phyloP scores from a whole-genome alignment of 108 stramenopile species.

The Nitzschia inconspicua region DNA sequence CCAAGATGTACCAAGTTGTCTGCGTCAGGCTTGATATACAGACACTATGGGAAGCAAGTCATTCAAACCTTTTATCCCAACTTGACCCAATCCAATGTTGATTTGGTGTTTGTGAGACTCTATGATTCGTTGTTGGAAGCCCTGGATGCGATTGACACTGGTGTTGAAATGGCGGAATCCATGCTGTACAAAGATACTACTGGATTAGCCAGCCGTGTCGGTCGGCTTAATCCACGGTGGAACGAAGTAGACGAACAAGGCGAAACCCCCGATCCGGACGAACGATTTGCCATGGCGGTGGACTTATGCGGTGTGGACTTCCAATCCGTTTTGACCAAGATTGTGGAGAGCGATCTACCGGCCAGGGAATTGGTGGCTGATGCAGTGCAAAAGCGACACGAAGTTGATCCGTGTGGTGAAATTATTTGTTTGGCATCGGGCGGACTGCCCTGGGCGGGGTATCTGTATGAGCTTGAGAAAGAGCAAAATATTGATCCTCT shows the following conservation, averaged over 20 bases:
- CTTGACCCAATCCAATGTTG: conserved; percentile 46
- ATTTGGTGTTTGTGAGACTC: conserved; percentile 66
- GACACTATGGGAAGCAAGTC: conserved; percentile 94
- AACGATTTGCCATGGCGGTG: conserved; percentile 86
- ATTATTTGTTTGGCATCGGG: conserved; percentile 71
- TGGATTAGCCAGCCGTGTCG: conserved; percentile 82
- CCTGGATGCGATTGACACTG: conserved; percentile 99
- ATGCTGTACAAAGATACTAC: conserved; percentile 83
- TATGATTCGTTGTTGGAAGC: conserved; percentile 92
- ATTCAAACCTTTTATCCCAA: conserved; percentile 69
- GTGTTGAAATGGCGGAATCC: conserved; percentile 79
- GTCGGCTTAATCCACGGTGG: conserved; percentile 91
- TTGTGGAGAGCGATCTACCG: conserved; percentile 91
- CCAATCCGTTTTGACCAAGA: conserved; percentile 54
- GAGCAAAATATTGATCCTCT: conserved; percentile 45
- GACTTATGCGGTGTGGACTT: conserved; percentile 88
- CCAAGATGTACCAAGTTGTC: conserved; percentile 80
- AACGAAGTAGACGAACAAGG: conserved; percentile 72
- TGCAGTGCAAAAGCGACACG: conserved; percentile 61
- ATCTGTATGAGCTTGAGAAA: conserved; percentile 92
- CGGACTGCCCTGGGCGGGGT: conserved; percentile 92
- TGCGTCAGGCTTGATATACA: conserved; percentile 95
- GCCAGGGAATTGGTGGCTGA: conserved; percentile 82
- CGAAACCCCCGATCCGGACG: conserved; percentile 63
- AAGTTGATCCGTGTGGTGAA: conserved; percentile 78